Percentiles rank a stretch among this genome's conserved stretches.
Conservation (phyloP, 2,329 filamentous ascomycete species). For the Fusarium oxysporum region DNA sequence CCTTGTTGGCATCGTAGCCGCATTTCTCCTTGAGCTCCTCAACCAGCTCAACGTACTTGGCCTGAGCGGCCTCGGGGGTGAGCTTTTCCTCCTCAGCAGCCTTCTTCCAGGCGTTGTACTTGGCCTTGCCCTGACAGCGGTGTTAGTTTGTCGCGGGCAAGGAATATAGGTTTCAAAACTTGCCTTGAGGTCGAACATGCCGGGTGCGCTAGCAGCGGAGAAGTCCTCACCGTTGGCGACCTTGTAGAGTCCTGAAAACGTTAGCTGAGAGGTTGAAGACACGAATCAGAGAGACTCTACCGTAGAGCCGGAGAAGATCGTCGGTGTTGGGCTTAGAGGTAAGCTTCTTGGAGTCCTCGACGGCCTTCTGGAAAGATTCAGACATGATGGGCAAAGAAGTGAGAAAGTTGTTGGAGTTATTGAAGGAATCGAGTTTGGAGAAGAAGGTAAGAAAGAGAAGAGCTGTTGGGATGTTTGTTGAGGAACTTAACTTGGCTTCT, state of each 20-base stretch:
- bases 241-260: slow-evolving; percentile 66
- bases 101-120: slow-evolving; percentile 82
- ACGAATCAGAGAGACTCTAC: slow-evolving; percentile 51
- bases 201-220: slow-evolving; percentile 65
- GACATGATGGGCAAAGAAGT: slow-evolving; percentile 53
- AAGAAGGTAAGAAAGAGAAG: slow-evolving; percentile 9
- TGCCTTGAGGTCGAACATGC: slow-evolving; percentile 79
- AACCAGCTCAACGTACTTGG: slow-evolving; percentile 79
- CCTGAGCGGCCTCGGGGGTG: slow-evolving; percentile 75
- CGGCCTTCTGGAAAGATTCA: slow-evolving; percentile 66
- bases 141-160: slow-evolving; percentile 15
- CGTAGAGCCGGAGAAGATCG: slow-evolving; percentile 73
- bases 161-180: slow-evolving; percentile 6
- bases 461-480: slow-evolving; percentile 40
- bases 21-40: slow-evolving; percentile 77
- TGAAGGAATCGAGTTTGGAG: background rate
- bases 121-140: slow-evolving; percentile 76
- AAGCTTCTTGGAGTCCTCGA: slow-evolving; percentile 74
- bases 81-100: slow-evolving; percentile 70
- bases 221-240: slow-evolving; percentile 68
- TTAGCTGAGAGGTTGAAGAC: background rate
- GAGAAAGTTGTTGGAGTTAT: background rate
- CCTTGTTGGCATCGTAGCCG: slow-evolving; percentile 74
- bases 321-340: slow-evolving; percentile 72
- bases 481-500: slow-evolving; percentile 36